phyloP scores from a whole-genome alignment of 2,329 filamentous ascomycete species.

The Bipolaris sorokiniana region DNA sequence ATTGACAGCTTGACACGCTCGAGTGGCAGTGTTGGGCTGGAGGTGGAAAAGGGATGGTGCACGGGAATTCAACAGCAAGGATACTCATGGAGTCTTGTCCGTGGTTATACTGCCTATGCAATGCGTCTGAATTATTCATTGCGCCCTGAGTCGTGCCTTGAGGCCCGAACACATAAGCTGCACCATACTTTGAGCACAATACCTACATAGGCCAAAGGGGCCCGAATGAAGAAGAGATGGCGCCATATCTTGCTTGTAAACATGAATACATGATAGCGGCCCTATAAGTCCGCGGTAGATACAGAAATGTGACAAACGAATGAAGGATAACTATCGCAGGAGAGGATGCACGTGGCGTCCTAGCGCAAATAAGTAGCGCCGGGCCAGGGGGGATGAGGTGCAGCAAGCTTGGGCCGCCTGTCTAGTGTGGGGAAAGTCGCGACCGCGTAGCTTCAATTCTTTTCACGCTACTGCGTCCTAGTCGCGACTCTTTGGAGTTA shows the following conservation, averaged over 20 bases:
- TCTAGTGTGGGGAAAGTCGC: conserved; percentile 14
- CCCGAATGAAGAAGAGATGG: conserved; percentile 14
- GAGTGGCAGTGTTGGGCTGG: not conserved
- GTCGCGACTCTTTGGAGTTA: not conserved
- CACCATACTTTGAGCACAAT: conserved; percentile 7
- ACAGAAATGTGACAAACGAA: conserved; percentile 11
- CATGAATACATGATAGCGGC: conserved; percentile 6
- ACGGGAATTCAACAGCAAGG: conserved; percentile 2
- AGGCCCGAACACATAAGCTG: conserved; percentile 8
- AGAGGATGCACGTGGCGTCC: conserved; percentile 9
- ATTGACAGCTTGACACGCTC: conserved; percentile 1
- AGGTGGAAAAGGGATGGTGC: not conserved
- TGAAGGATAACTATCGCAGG: conserved; percentile 9
- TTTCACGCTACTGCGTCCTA: not conserved
- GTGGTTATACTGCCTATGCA: conserved; percentile 12
- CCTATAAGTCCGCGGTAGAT: conserved; percentile 10
- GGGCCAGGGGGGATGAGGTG: conserved; percentile 7
- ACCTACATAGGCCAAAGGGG: conserved; percentile 18
- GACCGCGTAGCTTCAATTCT: conserved; percentile 8
- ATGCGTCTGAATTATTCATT: conserved; percentile 18
- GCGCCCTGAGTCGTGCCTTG: conserved; percentile 18
- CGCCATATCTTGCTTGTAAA: conserved; percentile 1
- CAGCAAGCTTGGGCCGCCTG: conserved; percentile 14
- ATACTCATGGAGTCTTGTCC: not conserved
- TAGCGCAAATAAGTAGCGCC: conserved; percentile 9